Evolutionary conservation across 176 grass and related monocot genomes (phyloP).

Genomic region (Chrysopogon serrulatus): DNA sequence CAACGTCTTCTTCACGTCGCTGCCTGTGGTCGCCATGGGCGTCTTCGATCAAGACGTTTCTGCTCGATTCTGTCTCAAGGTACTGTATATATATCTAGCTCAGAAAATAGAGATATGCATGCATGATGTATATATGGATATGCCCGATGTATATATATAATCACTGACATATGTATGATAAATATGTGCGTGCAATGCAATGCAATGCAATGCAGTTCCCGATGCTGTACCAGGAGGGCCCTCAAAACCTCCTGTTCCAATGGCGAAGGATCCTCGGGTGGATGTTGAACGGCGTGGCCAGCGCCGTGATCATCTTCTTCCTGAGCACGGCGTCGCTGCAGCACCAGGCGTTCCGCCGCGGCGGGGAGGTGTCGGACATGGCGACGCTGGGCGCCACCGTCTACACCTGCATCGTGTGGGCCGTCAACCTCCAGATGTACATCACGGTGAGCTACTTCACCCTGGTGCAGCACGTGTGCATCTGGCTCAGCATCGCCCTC

Average conservation of each 20-base stretch:
- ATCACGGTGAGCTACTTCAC: slow-evolving; percentile 78
- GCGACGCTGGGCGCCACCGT: slow-evolving; percentile 40
- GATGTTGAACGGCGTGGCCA: slow-evolving; percentile 59
- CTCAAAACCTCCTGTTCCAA: slow-evolving; percentile 70
- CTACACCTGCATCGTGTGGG: slow-evolving; percentile 81
- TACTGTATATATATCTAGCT: too few species aligned
- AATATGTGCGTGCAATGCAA: too few species aligned
- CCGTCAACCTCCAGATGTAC: slow-evolving; percentile 66
- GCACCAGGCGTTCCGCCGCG: slow-evolving; percentile 47
- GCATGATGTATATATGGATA: too few species aligned
- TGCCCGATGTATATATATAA: too few species aligned
- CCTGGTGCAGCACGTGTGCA: slow-evolving; percentile 69
- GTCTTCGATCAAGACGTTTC: slow-evolving; percentile 93
- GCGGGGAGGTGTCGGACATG: slow-evolving; percentile 43
- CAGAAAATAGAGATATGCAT: too few species aligned
- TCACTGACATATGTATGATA: too few species aligned
- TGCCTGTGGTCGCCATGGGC: slow-evolving; percentile 78
- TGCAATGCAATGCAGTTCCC: slow-evolving; percentile 52
- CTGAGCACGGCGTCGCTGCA: slow-evolving; percentile 27
- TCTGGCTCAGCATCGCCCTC: slow-evolving; percentile 63
- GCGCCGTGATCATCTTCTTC: slow-evolving; percentile 68
- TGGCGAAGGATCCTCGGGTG: slow-evolving; percentile 75
- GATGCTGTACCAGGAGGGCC: slow-evolving; percentile 91
- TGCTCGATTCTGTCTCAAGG: slow-evolving; percentile 79
- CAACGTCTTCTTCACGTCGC: slow-evolving; percentile 80